A percentile compares a stretch with the other conserved stretches of the same genome.
These are phyloP conservation scores for Erodium texanum DNA, from an alignment of 441 rosid species.

Conservation along the genomic window DNA sequence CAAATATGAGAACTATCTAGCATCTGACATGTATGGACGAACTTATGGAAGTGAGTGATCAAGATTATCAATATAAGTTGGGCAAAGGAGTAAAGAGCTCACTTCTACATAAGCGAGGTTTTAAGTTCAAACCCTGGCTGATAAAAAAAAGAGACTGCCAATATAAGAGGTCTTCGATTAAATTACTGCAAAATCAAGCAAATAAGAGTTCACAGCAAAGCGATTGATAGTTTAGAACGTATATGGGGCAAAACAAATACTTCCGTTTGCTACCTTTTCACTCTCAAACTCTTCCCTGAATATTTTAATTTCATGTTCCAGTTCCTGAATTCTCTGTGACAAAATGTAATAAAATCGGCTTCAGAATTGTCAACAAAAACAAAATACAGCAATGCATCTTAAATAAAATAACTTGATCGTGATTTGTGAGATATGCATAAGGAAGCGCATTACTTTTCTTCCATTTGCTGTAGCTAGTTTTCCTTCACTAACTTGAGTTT, in stretches of 20 bases:
- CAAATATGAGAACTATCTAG: background rate
- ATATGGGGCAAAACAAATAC: constrained; percentile 1
- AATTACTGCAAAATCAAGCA: no score
- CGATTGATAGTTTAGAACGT: no score
- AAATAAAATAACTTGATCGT: background rate
- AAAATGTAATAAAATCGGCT: constrained; percentile 19
- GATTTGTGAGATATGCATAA: constrained; percentile 15
- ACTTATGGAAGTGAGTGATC: background rate
- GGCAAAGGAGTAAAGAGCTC: no score
- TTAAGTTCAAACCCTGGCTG: no score
- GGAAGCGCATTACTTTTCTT: constrained; percentile 49
- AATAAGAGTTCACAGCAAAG: no score
- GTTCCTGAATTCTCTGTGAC: constrained; percentile 73
- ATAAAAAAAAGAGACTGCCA: no score
- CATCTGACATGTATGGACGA: constrained; percentile 10
- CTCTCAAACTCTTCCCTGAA: constrained; percentile 59
- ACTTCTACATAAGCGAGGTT: no score
- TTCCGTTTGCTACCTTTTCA: constrained; percentile 54
- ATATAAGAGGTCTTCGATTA: no score
- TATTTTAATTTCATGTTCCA: constrained; percentile 50
- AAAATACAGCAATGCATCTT: constrained; percentile 4
- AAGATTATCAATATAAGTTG: no score
- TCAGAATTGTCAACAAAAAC: constrained; percentile 2
- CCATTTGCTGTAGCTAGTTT: constrained; percentile 52
- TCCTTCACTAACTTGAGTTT: constrained; percentile 70